Evolutionary conservation across 768 basidiomycete genomes (phyloP), one percentile per base, ranked within the genome.

Genomic region (Galerina marginata): DNA sequence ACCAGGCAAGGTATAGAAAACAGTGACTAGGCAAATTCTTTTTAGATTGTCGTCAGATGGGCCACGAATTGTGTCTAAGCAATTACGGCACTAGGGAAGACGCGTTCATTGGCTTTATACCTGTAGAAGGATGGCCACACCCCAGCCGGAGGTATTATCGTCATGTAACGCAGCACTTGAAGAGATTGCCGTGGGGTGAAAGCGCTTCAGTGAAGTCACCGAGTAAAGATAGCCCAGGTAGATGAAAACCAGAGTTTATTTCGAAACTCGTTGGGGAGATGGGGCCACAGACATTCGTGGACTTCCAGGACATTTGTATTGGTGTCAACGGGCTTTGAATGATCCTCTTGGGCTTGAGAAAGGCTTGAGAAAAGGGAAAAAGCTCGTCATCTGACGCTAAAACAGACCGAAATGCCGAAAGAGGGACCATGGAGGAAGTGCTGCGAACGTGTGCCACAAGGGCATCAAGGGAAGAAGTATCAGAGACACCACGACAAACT

Each of bases 361-460:
- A 46, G n/a, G 14, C 36, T 20, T 44, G 15, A 37, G 33, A 53
- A 49, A 33, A 29, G 53, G 20, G 29, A 53, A 33, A 36, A 23
- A 23, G 26, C 36, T 44, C 62, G 59, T 68, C 67, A 69, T 60
- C 66, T 69, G 67, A 66, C 62, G 65, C 67, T 54, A 69, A 11
- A 42, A 61, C 54, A 47, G 55, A 54, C 42, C 43, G 40, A 58
- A 50, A 64, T 67, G 29, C 58, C 62, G 60, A 60, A 59, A 53
- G 56, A 45, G 14, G 37, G 56, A 37, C 11, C 54, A 59, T 51
- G 52, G 40, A 39, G 53, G 29, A 49, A 38, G 40, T 52, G 14
- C 50, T 51, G 26, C 49, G 37, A 51, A 45, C 11, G 42, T 56
- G 48, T 38, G 47, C 54, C 54, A 20, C 16, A 43, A 47, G 46